These are phyloP conservation scores for Trichoderma sp. DNA, from an alignment of 2,329 filamentous ascomycete genomes.

Conservation along the genomic window DNA sequence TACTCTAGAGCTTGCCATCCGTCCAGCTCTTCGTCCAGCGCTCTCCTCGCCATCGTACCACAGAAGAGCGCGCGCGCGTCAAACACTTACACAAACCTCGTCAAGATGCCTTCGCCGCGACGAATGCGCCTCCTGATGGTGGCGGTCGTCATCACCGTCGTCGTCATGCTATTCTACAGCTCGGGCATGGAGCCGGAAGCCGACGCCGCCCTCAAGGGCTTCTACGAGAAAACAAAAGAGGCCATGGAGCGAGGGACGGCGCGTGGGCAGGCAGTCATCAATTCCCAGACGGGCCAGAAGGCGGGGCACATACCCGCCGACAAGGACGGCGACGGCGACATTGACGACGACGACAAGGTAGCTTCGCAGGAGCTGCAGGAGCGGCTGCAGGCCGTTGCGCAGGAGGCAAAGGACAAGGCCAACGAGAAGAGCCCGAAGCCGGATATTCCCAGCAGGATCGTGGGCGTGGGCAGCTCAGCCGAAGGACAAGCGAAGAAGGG, in stretches of 20 bases:
- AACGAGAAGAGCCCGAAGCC: conserved; percentile 65
- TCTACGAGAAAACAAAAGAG: conserved; percentile 59
- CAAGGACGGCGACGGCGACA: conserved; percentile 54
- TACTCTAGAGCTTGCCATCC: neutral
- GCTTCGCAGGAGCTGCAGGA: conserved; percentile 53
- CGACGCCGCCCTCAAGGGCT: conserved; percentile 45
- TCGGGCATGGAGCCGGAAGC: conserved; percentile 47
- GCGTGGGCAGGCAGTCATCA: conserved; percentile 40
- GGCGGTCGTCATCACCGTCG: conserved; percentile 60
- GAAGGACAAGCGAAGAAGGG: conserved; percentile 45
- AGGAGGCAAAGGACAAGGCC: conserved; percentile 65
- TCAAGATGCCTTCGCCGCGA: conserved; percentile 65
- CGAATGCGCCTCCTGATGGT: conserved; percentile 67
- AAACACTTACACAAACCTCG: conserved; percentile 15
- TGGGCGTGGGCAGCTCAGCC: conserved; percentile 59
- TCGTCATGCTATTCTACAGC: conserved; percentile 72
- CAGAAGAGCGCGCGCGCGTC: conserved; percentile 16
- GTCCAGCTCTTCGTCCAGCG: neutral
- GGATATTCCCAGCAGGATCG: conserved; percentile 55
- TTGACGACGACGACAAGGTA: conserved; percentile 55
- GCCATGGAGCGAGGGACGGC: conserved; percentile 46
- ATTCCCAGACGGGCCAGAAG: conserved; percentile 39
- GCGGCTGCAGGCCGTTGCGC: conserved; percentile 66
- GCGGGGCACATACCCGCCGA: conserved; percentile 44
- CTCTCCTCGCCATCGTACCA: neutral